Base-by-base conservation (phyloP, 306 rosid genomes). In the Acacia confusa region DNA sequence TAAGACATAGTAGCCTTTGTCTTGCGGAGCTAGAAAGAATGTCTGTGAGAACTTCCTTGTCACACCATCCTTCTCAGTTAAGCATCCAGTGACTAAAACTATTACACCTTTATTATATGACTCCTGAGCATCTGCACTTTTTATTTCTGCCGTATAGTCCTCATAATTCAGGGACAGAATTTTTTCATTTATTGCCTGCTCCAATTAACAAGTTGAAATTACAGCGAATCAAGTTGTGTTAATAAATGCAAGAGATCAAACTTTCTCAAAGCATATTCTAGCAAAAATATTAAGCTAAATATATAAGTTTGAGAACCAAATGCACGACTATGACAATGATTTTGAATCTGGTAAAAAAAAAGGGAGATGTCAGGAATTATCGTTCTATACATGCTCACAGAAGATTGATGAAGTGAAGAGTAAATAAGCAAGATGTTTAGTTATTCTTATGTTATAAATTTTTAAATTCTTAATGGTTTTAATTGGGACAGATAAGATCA, bases 1-100 rank as follows among this genome's bases (percentile, higher is more conserved):
- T 85, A 96, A 86, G 77, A 96, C 99, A 78, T 81, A 96, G 84
- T 88, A 96, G 40, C 98, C 99, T 76, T 93, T 92, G 74, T 93
- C 97, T 85, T 96, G 99, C 53, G 94, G 98, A 87, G 99, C 99
- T 72, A 96, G 94, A 84, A 96, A 96, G 88, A 96, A 96, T 16
- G 97, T 87, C 82, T 96, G 99, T 0, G 99, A 75, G 79, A 96
- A 96, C 88, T 87, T 96, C 88, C 87, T 92, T 77, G 78, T 89
- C 87, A 93, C 85, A 9, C 84, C 86, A 88, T 93, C 98, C 93
- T 89, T 96, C 68, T 97, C 98, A 41, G 99, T 93, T 84, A 96
- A 86, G 90, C 99, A 92, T 65, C 99, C 99, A 24, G 98, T 91
- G 27, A 96, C 98, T 65, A 96, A 84, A 84, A 96, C 99, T 77